Percentiles rank a stretch among this genome's conserved stretches.
Evolutionary conservation across 2,329 filamentous ascomycete species (phyloP).

Genomic region (Elsinoe perseae): DNA sequence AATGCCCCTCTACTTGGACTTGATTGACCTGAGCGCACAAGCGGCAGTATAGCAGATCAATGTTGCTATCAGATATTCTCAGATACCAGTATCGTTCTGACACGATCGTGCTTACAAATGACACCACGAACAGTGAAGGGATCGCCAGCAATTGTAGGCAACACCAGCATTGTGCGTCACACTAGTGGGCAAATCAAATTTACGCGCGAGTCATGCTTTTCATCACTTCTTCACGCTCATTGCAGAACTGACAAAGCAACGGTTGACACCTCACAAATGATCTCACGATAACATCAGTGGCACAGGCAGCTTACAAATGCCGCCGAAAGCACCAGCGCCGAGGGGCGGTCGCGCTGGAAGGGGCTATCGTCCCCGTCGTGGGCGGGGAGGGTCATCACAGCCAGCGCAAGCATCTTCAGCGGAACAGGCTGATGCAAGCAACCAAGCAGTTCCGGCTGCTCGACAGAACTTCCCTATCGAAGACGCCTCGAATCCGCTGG

Average conservation of each 20-base stretch:
- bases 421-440: not conserved
- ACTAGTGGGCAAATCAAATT: not conserved
- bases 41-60: too few species aligned
- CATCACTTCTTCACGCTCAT: slow-evolving; percentile 9
- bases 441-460: not conserved
- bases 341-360: slow-evolving; percentile 15
- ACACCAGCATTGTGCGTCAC: not conserved
- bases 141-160: not conserved
- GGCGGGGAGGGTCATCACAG: slow-evolving; percentile 10
- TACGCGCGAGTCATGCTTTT: slow-evolving; percentile 13
- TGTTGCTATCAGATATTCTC: too few species aligned
- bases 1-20: not conserved
- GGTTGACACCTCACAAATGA: not conserved
- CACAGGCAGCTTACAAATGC: slow-evolving; percentile 14
- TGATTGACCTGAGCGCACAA: not conserved
- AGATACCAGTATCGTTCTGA: too few species aligned
- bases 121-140: not conserved
- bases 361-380: slow-evolving; percentile 16
- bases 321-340: slow-evolving; percentile 17
- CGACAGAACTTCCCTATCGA: not conserved
- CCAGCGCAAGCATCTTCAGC: not conserved
- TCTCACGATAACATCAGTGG: slow-evolving; percentile 2
- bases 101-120: not conserved
- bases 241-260: not conserved
- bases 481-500: not conserved